These are phyloP conservation scores for Zymoseptoria pseudotritici DNA, from an alignment of 2,329 filamentous ascomycete species.

Conservation along the genomic window DNA sequence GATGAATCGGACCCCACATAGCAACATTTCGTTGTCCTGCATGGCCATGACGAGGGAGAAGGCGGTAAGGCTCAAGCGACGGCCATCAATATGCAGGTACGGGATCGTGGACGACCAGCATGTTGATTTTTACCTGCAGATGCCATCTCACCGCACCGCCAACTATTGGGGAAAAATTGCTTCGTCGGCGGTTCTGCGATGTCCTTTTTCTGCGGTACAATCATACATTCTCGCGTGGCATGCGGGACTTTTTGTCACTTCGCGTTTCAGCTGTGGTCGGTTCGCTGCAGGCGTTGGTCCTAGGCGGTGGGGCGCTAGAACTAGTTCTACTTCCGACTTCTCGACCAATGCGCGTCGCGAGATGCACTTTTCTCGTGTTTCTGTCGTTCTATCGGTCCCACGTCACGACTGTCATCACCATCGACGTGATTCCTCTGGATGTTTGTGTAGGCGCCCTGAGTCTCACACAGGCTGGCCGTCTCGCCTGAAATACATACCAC, in stretches of 20 bases:
- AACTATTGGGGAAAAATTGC: not conserved
- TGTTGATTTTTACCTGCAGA: not conserved
- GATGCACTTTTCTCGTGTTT: not conserved
- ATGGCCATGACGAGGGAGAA: not conserved
- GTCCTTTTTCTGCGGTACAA: too few relatives aligned
- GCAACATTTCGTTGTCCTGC: not conserved
- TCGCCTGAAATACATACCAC: not conserved
- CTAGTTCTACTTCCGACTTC: not conserved
- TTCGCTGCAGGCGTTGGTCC: not conserved
- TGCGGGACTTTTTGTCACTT: not conserved
- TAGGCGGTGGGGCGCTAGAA: not conserved
- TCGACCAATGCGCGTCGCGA: not conserved
- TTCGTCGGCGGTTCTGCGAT: not conserved
- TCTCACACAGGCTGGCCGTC: not conserved
- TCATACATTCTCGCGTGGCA: not conserved
- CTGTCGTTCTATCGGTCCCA: not conserved
- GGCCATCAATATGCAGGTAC: not conserved
- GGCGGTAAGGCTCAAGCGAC: not conserved
- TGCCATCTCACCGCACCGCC: not conserved
- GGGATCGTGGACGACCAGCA: not conserved
- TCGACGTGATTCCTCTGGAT: not conserved
- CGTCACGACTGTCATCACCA: not conserved
- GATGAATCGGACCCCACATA: too few relatives aligned
- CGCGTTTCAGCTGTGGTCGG: not conserved
- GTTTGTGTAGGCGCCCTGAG: not conserved